Base-by-base conservation (phyloP, 2,329 filamentous ascomycete genomes). In the Pyricularia sp. region DNA sequence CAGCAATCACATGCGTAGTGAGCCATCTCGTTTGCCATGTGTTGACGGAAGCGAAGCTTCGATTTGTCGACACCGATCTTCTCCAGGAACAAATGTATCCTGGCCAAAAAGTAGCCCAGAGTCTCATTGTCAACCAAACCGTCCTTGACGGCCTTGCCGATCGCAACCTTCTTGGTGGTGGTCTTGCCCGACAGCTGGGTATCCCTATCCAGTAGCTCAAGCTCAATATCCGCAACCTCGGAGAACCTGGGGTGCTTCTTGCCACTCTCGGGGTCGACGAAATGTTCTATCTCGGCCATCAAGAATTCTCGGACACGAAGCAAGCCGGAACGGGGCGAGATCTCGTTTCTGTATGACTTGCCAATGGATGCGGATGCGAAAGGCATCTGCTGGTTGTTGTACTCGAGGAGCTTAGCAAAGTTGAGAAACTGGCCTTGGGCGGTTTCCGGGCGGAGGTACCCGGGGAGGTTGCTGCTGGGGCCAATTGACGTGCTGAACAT, bases 271-370 rank as follows among this genome's bases (percentile, higher is more conserved):
- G 94, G 94, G 72, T 99, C 94, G 70, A 99, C 94, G 74, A 91
- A 99, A 77, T 99, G 94, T 80, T 99, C 94, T 71, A 99, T 96
- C 78, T 99, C 94, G 28, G 93, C 94, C 94, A 99, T 97, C 71
- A 97, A 79, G 79, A 99, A 97, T 76, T 99, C 94, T 71, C 94
- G 90, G 59, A 99, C 94, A 71, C 94, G 89, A 66, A 99, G 79
- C 55, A 99, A 86, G 78, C 94, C 94, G 68, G 91, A 86, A 65
- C 94, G 86, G 10, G 94, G 94, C 0, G 94, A 97, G 71, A 99
- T 97, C 75, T 99, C 94, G 75, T 99, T 99, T 72, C 94, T 87
- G 84, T 96, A 97, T 1, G 93, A 97, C 78, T 96, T 96, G 77
- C 94, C 94, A 74, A 99, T 96, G 53, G 91, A 96, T 61, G 94